These are phyloP conservation scores for Hibiscus tridactylites DNA, from an alignment of 345 rosid genomes.

Conservation along the genomic window DNA sequence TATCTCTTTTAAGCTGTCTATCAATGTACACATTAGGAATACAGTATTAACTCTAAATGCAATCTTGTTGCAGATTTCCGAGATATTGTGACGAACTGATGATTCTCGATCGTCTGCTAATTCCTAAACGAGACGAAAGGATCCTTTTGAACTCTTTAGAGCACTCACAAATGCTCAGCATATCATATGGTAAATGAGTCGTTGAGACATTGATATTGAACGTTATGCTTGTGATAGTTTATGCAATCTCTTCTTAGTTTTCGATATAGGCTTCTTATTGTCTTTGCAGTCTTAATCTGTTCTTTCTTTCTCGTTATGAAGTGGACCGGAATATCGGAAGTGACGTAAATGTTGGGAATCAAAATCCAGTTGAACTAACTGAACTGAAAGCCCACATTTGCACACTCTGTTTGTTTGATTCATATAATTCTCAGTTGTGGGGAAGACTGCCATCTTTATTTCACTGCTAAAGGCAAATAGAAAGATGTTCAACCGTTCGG, in stretches of 20 bases:
- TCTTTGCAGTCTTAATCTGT: background rate
- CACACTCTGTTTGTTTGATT: background rate
- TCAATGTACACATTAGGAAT: background rate
- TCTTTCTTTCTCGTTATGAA: background rate
- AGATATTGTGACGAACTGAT: conserved; percentile 46
- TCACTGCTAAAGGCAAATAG: background rate
- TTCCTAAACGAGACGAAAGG: background rate
- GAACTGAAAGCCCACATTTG: background rate
- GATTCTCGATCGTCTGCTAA: conserved; percentile 9
- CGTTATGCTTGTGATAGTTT: background rate
- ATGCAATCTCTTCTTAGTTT: background rate
- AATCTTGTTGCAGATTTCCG: conserved; percentile 59
- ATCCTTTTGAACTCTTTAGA: background rate
- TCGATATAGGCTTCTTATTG: background rate
- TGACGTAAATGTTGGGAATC: background rate
- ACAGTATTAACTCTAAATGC: conserved; percentile 7
- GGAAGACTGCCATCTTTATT: background rate
- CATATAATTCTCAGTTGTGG: background rate
- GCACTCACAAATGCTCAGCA: conserved; percentile 2
- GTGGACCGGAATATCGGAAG: background rate
- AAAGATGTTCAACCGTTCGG: background rate
- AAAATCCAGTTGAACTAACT: background rate
- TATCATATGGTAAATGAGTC: conserved; percentile 3
- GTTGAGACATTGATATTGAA: background rate
- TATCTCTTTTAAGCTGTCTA: background rate